Evolutionary conservation across 768 basidiomycete species (phyloP).

Genomic region (Stropharia rugosoannulata): DNA sequence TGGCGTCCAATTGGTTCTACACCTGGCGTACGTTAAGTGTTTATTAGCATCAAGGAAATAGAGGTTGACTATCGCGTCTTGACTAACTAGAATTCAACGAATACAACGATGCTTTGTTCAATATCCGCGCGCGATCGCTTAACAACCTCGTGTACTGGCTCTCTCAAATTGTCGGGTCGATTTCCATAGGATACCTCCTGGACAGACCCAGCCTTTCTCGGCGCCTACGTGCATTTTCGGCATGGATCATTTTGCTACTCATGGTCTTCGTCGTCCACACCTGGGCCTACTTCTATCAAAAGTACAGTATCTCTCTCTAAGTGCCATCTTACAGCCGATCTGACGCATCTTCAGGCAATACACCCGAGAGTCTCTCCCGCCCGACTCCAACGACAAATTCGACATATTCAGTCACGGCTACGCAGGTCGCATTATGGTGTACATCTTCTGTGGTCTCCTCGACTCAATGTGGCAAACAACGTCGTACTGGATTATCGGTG

Average conservation of each 20-base stretch:
- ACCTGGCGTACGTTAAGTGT: conserved; percentile 66
- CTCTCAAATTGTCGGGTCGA: conserved; percentile 73
- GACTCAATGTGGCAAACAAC: conserved; percentile 88
- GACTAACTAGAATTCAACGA: conserved; percentile 67
- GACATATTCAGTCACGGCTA: conserved; percentile 61
- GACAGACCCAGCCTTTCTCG: conserved; percentile 57
- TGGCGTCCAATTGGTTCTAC: conserved; percentile 84
- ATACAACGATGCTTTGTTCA: conserved; percentile 78
- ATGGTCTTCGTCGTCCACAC: conserved; percentile 70
- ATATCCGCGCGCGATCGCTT: conserved; percentile 73
- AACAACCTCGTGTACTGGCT: conserved; percentile 83
- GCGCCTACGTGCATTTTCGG: conserved; percentile 68
- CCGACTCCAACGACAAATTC: conserved; percentile 39
- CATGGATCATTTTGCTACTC: conserved; percentile 60
- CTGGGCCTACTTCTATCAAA: conserved; percentile 80
- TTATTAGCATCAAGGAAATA: neutral
- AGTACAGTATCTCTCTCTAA: conserved; percentile 33
- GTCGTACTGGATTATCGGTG: conserved; percentile 82
- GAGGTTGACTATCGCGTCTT: neutral
- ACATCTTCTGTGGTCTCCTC: conserved; percentile 71
- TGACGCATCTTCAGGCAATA: conserved; percentile 38
- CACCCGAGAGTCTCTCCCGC: conserved; percentile 49
- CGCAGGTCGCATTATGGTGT: conserved; percentile 55
- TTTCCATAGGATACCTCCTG: conserved; percentile 68
- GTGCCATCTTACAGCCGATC: no score